These are phyloP conservation scores for Ogataea allantospora DNA, from an alignment of 805 yeast genomes.

Conservation along the genomic window DNA sequence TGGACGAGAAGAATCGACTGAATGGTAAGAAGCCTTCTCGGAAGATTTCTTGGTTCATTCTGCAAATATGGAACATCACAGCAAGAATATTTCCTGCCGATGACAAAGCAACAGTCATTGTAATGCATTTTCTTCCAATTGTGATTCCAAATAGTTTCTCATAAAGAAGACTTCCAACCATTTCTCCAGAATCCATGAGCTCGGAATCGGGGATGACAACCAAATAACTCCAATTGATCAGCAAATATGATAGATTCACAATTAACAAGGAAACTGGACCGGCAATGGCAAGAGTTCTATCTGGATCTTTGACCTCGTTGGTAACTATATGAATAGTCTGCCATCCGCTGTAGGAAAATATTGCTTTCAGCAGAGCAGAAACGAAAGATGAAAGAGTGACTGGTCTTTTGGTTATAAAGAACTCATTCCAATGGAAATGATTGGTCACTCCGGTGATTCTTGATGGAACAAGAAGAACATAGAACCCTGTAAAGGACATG, in stretches of 20 bases:
- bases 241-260: constrained; percentile 43
- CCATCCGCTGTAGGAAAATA: constrained; percentile 56
- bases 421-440: constrained; percentile 35
- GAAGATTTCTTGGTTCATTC: constrained; percentile 57
- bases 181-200: constrained; percentile 43
- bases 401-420: constrained; percentile 28
- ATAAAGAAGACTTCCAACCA: constrained; percentile 52
- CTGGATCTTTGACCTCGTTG: constrained; percentile 54
- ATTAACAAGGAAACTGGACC: constrained; percentile 48
- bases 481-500: constrained; percentile 58
- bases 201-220: constrained; percentile 50
- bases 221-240: constrained; percentile 50
- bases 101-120: constrained; percentile 49
- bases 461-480: constrained; percentile 51
- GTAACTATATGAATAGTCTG: constrained; percentile 51
- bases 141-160: constrained; percentile 49
- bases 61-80: constrained; percentile 50
- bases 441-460: constrained; percentile 43
- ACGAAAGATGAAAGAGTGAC: constrained; percentile 44
- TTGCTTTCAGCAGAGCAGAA: constrained; percentile 50
- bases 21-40: constrained; percentile 55
- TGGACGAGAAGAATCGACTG: constrained; percentile 50
- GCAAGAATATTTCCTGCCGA: constrained; percentile 58
- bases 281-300: constrained; percentile 49
- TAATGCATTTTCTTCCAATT: constrained; percentile 47